These are phyloP conservation scores for Zygotorulaspora chibaensis DNA, from an alignment of 805 yeast species.

Conservation along the genomic window DNA sequence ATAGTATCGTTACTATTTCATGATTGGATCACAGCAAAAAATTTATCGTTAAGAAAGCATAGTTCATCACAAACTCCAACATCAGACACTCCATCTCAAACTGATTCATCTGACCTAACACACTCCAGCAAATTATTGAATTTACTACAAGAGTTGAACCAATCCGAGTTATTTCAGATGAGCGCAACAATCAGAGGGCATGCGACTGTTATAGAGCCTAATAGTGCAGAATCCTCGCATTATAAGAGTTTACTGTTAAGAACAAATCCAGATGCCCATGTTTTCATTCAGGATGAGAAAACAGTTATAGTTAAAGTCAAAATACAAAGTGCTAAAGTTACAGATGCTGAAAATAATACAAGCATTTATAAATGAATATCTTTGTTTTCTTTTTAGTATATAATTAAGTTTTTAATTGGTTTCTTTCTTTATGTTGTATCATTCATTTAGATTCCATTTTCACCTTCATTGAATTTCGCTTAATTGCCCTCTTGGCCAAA, in stretches of 20 bases:
- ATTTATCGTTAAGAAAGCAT: conserved; percentile 33
- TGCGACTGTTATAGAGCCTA: conserved; percentile 51
- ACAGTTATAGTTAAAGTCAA: conserved; percentile 63
- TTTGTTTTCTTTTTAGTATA: not conserved
- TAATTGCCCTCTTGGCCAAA: conserved; percentile 96
- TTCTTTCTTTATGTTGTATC: conserved; percentile 4
- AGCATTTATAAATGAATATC: conserved; percentile 27
- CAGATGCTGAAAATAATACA: conserved; percentile 67
- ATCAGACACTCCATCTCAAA: conserved; percentile 20
- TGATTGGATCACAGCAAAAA: conserved; percentile 76
- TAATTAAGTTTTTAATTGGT: conserved; percentile 1
- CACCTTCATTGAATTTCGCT: not conserved
- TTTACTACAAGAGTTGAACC: conserved; percentile 71
- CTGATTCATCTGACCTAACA: conserved; percentile 23
- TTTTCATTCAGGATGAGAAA: conserved; percentile 61
- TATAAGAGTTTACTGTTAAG: conserved; percentile 59
- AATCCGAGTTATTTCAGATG: conserved; percentile 69
- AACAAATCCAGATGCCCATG: conserved; percentile 63
- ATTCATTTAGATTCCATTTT: conserved; percentile 5
- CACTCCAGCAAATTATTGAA: conserved; percentile 47
- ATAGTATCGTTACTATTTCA: conserved; percentile 80
- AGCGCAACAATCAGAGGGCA: conserved; percentile 78
- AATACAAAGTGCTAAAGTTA: conserved; percentile 66
- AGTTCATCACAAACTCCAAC: conserved; percentile 31
- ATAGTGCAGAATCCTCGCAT: conserved; percentile 48